phyloP scores from a whole-genome alignment of 805 yeast genomes.

The Candida lessepsii region DNA sequence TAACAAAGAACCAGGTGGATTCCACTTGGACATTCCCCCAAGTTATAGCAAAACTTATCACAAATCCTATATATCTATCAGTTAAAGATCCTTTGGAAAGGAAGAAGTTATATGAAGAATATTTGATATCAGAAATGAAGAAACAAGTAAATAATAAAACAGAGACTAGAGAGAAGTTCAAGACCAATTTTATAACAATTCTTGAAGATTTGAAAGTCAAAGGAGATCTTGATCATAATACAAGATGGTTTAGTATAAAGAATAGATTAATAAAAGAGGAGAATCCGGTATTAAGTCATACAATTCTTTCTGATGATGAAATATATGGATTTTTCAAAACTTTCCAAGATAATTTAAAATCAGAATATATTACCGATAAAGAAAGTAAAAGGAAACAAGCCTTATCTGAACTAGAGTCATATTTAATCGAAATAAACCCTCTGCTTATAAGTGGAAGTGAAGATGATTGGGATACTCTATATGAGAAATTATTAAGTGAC shows the following conservation, averaged over 20 bases:
- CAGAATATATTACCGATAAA: constrained; percentile 23
- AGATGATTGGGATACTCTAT: constrained; percentile 38
- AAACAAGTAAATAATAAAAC: constrained; percentile 54
- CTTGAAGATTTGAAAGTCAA: constrained; percentile 33
- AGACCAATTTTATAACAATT: constrained; percentile 50
- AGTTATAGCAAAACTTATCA: constrained; percentile 57
- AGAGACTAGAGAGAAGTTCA: constrained; percentile 53
- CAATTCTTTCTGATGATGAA: constrained; percentile 57
- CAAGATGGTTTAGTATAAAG: constrained; percentile 64
- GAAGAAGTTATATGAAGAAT: constrained; percentile 63
- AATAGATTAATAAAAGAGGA: constrained; percentile 51
- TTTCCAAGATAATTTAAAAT: constrained; percentile 43
- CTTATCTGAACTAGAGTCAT: constrained; percentile 48
- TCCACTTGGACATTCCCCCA: constrained; percentile 72
- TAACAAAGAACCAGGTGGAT: constrained; percentile 58
- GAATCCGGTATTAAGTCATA: constrained; percentile 62
- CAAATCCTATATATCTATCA: constrained; percentile 66
- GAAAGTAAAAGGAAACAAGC: constrained; percentile 45
- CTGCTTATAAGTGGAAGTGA: constrained; percentile 23
- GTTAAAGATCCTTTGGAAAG: constrained; percentile 60
- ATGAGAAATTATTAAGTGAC: constrained; percentile 39
- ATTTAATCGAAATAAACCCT: constrained; percentile 41
- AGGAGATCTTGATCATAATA: constrained; percentile 48
- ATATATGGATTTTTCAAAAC: constrained; percentile 54
- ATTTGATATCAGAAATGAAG: constrained; percentile 41